Evolutionary conservation across 257 asterid genomes (phyloP), one percentile per base, ranked within the genome.

Genomic region (Orobanche coerulescens): DNA sequence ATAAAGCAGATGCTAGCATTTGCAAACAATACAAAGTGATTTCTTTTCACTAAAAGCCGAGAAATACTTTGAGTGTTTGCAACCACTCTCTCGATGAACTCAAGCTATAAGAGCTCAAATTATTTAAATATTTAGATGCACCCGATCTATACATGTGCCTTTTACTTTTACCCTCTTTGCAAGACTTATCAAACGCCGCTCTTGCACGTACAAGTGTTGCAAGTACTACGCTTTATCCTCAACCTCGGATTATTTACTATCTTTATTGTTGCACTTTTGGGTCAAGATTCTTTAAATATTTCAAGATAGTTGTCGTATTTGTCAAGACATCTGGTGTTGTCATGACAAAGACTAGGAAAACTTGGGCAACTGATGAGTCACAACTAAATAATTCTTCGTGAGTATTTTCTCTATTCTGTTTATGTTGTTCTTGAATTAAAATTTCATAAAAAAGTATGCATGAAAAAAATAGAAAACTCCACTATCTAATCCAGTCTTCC

Each of bases 191-290:
- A 5, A 93, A 93, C 59, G 97, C 99, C 70, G 96, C 99, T 43
- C 95, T 89, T 64, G 96, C 95, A 61, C 95, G 91, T 52, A 86
- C 97, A n/a, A 93, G 97, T 61, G 99, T 93, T 71, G 96, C 99
- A 62, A 93, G 97, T 72, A 89, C 99, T 22, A 93, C 99, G 95
- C 89, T 59, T 77, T 93, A 66, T 93, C 99, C 47, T 90, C 99
- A 49, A 93, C 99, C 20, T 89, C 99, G 99, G 99, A 52, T 70
- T 93, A 70, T 93, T 93, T 75, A 93, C 99, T 53, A 96, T 93
- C 57, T 93, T 93, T 56, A 67, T 93, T 37, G 90, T 96, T 75
- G 95, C 94, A 39, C 80, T 78, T 73, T 64, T 93, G 86, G 99
- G 99, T 31, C 88, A 93, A 83, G 99, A 93, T 70, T 75, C 97